Evolutionary conservation across 2,329 filamentous ascomycete species (phyloP), one percentile per base, ranked within the genome.

Genomic region (Mycocentrospora acerina): DNA sequence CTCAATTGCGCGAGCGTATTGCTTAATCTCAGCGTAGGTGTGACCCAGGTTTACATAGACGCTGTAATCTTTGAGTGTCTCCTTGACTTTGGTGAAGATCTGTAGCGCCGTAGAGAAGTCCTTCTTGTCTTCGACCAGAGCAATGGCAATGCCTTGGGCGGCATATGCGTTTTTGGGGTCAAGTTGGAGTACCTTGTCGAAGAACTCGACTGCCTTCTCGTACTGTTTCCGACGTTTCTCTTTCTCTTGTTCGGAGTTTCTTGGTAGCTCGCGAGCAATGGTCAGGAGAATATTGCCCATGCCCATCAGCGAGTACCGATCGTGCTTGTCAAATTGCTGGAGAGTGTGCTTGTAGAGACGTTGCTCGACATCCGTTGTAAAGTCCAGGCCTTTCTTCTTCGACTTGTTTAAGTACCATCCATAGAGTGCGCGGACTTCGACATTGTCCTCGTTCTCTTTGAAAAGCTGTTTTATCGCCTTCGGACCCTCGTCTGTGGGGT

Each of bases 211-310:
- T 0, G 93, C 90, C 53, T 91, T 90, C 62, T 84, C 82, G 63
- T 97, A 98, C 46, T 83, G 85, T 54, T 86, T 87, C 40, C 85
- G 86, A 36, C 90, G 84, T 72, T 94, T 95, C 57, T 95, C 86
- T 69, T 88, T 95, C 44, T 98, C 91, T 43, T 83, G 78, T 7
- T 97, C 93, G 0, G 87, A 87, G 46, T 93, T 88, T 34, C 90
- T 83, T 19, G 88, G 86, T 90, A 97, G 96, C 67, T 98, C 94
- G 54, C 93, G 83, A 8, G 93, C 93, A 46, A 88, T 83, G 52
- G 85, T 76, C 27, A 98, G 78, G 54, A 91, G 85, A n/a, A 98
- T 74, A 64, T 98, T 98, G 28, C 93, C 93, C 91, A 98, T 97
- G 11, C 88, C 91, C 17, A 94, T 90, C 18, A 98, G 75, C 4